Evolutionary conservation across 1,284 basidiomycete species (phyloP), one percentile per base, ranked within the genome.

Genomic region (Pseudozyma tsukubaensis): DNA sequence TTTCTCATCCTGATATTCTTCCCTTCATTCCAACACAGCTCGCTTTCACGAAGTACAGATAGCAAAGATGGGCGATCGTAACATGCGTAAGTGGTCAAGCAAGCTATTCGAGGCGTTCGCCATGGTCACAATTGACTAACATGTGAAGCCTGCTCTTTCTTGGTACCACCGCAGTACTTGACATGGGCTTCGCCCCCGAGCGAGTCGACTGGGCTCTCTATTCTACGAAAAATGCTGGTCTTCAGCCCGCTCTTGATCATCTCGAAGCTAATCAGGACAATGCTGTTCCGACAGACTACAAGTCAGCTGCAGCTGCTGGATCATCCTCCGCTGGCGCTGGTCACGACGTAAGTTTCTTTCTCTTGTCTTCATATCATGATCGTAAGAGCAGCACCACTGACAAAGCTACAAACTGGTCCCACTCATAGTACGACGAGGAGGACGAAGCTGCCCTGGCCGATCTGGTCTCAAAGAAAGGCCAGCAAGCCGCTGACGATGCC

Each of bases 131-230:
- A 16, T 42, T 8, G 7, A 53, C 24, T 42, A 9, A 53, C 51
- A 42, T 42, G n/a, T 11, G 5, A 11, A 11, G n/a, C n/a, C 44
- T 21, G 32, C 19, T n/a, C 43, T 18, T 8, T 16, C 18, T 40
- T 2, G 7, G 6, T 12, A 21, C 21, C 16, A n/a, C 13, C 13
- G 12, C 44, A 83, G 81, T 83, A 40, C 62, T 82, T 13, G 80
- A 80, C 21, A 84, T 84, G 83, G 83, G 83, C 53, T 84, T 84
- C 42, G 77, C 67, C 18, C 70, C 64, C 0, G 80, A 79, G 32
- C 71, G 82, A 48, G 77, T 83, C 35, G 83, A 83, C 13, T 84
- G 82, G 82, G 82, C 83, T 9, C 76, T 84, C 13, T 78, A 73
- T 9, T 66, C 59, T 0, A 83, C 83, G 2, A 62, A 66, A 21